Percentiles rank a stretch among this genome's conserved stretches.
These are phyloP conservation scores for Trichosporon ovoides DNA, from an alignment of 1,284 basidiomycete species.

Conservation along the genomic window DNA sequence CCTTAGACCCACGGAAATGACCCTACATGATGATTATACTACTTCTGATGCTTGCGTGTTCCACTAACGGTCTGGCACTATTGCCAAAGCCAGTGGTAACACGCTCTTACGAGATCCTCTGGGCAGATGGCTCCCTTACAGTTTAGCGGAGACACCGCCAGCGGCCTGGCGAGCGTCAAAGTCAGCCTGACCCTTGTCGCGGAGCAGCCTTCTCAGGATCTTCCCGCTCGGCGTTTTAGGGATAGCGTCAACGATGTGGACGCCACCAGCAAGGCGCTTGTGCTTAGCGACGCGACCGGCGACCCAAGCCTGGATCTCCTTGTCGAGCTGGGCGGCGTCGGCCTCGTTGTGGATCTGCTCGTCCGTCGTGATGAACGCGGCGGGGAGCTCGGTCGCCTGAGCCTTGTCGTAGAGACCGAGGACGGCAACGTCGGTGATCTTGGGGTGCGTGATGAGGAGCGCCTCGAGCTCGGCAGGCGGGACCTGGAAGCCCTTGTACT, in stretches of 20 bases:
- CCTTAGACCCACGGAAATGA: background rate
- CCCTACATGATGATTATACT: too few species aligned
- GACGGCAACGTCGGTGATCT: conserved; percentile 65
- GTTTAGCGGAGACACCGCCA: background rate
- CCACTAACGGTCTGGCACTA: too few species aligned
- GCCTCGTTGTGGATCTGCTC: background rate
- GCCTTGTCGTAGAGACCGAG: conserved; percentile 60
- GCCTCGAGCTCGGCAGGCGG: conserved; percentile 77
- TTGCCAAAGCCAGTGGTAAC: too few species aligned
- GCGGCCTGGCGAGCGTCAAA: conserved; percentile 5
- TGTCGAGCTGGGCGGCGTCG: conserved; percentile 47
- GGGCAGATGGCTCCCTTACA: too few species aligned
- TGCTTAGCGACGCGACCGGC: conserved; percentile 53
- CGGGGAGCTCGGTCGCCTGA: conserved; percentile 71
- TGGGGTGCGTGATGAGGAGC: conserved; percentile 64
- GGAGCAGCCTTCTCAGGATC: conserved; percentile 39
- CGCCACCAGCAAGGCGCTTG: conserved; percentile 52
- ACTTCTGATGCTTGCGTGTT: too few species aligned
- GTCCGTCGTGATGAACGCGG: conserved; percentile 33
- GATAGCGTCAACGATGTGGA: conserved; percentile 49
- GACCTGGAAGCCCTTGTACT: conserved; percentile 62
- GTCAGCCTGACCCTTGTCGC: conserved; percentile 20
- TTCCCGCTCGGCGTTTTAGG: conserved; percentile 48
- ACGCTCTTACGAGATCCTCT: too few species aligned
- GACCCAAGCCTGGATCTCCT: conserved; percentile 60